A percentile compares a stretch with the other conserved stretches of the same genome.
Conservation (phyloP, 2,329 filamentous ascomycete species). For the Diaporthe sp. region DNA sequence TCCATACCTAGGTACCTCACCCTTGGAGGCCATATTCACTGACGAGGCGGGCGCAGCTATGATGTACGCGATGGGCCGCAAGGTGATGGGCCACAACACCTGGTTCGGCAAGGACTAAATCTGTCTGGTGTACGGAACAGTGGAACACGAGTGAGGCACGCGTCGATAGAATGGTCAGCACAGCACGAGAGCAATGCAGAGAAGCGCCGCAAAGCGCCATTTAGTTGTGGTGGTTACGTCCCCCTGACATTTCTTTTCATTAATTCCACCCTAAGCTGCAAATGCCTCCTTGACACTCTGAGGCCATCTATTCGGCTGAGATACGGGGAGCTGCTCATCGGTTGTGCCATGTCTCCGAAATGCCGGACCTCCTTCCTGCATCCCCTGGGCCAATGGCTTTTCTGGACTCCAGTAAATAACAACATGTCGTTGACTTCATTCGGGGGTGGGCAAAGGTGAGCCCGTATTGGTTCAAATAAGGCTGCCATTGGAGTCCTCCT, state of each 20-base stretch:
- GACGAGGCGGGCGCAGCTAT: conserved; percentile 50
- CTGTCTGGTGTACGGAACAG: not conserved
- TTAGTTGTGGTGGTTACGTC: conserved; percentile 4
- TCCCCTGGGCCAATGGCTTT: not conserved
- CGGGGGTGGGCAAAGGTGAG: not conserved
- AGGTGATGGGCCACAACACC: conserved; percentile 82
- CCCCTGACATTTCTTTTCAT: conserved; percentile 30
- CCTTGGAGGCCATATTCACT: conserved; percentile 35
- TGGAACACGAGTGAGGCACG: not conserved
- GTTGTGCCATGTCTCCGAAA: conserved; percentile 31
- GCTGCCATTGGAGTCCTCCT: conserved; percentile 34
- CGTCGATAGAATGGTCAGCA: conserved; percentile 18
- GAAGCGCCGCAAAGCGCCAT: conserved; percentile 20
- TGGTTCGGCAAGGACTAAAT: conserved; percentile 72
- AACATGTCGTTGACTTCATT: not conserved
- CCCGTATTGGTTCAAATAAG: conserved; percentile 28
- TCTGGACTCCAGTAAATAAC: conserved; percentile 35
- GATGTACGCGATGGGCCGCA: conserved; percentile 80
- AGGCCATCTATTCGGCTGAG: not conserved
- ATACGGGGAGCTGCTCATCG: conserved; percentile 15
- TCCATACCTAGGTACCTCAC: not conserved
- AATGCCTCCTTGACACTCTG: not conserved
- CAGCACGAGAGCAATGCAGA: conserved; percentile 27
- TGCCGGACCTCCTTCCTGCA: conserved; percentile 1
- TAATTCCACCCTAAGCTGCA: conserved; percentile 21